phyloP scores from a whole-genome alignment of 2,329 filamentous ascomycete genomes.

The Colletotrichum musae region DNA sequence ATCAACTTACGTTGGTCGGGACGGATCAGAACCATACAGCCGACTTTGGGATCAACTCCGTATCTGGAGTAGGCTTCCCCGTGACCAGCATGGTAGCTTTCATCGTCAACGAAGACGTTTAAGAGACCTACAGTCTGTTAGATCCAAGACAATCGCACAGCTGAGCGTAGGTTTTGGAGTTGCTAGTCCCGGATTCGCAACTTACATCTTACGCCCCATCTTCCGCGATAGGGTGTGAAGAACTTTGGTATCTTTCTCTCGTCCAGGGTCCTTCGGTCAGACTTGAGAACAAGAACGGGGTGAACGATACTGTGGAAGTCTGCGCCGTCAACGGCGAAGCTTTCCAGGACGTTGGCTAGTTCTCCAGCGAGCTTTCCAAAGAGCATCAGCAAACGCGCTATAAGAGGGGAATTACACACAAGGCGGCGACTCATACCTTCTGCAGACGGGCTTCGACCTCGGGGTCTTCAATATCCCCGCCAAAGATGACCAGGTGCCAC shows the following conservation, averaged over 20 bases:
- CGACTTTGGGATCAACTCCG: constrained; percentile 68
- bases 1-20: constrained; percentile 77
- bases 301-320: not conserved
- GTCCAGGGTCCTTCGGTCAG: constrained; percentile 2
- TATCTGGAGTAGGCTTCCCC: constrained; percentile 69
- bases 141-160: too few species aligned
- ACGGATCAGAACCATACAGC: constrained; percentile 72
- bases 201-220: constrained; percentile 19
- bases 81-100: constrained; percentile 66
- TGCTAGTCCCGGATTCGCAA: not conserved
- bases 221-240: constrained; percentile 6
- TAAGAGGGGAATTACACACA: too few species aligned
- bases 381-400: not conserved
- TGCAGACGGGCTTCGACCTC: not conserved
- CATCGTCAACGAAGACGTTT: constrained; percentile 69
- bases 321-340: not conserved
- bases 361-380: not conserved
- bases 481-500: constrained; percentile 56
- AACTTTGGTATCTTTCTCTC: constrained; percentile 18
- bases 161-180: too few species aligned
- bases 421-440: not conserved
- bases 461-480: not conserved
- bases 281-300: constrained; percentile 16
- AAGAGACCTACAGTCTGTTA: constrained; percentile 42
- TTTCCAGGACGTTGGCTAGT: not conserved